A percentile compares a stretch with the other conserved stretches of the same genome.
phyloP scores from a whole-genome alignment of 129 eudicot genomes.

The Ambrosia trifida region DNA sequence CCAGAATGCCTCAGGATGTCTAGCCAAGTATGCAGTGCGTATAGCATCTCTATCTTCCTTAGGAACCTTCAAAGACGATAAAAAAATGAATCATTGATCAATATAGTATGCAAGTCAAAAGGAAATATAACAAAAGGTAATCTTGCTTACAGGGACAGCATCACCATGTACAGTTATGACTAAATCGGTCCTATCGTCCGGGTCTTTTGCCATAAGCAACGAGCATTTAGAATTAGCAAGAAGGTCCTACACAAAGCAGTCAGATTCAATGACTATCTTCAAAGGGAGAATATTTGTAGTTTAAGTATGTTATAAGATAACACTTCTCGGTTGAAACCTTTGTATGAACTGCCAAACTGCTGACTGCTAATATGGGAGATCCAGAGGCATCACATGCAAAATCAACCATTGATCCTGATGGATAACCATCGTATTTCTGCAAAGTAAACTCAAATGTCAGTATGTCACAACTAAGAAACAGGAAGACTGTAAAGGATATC shows the following conservation, averaged over 20 bases:
- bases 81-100: constrained; percentile 14
- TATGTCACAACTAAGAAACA: background rate
- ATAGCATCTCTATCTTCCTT: constrained; percentile 58
- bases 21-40: constrained; percentile 81
- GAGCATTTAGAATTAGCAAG: constrained; percentile 84
- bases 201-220: constrained; percentile 91
- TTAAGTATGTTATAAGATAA: background rate
- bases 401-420: constrained; percentile 97
- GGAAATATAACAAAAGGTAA: constrained; percentile 9
- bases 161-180: constrained; percentile 89
- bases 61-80: constrained; percentile 48
- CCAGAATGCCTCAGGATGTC: constrained; percentile 96
- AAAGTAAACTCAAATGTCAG: constrained; percentile 16
- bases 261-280: constrained; percentile 15
- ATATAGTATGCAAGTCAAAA: constrained; percentile 8
- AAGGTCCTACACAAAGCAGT: constrained; percentile 77
- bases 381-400: constrained; percentile 90
- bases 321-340: constrained; percentile 48
- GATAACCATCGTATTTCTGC: constrained; percentile 88
- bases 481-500: too few species aligned
- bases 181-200: constrained; percentile 88
- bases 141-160: constrained; percentile 60
- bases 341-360: constrained; percentile 93
- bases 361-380: constrained; percentile 86
- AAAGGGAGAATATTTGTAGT: constrained; percentile 11